phyloP scores from a whole-genome alignment of 2,329 filamentous ascomycete genomes.

The Arthrobotrys sphaeroides region DNA sequence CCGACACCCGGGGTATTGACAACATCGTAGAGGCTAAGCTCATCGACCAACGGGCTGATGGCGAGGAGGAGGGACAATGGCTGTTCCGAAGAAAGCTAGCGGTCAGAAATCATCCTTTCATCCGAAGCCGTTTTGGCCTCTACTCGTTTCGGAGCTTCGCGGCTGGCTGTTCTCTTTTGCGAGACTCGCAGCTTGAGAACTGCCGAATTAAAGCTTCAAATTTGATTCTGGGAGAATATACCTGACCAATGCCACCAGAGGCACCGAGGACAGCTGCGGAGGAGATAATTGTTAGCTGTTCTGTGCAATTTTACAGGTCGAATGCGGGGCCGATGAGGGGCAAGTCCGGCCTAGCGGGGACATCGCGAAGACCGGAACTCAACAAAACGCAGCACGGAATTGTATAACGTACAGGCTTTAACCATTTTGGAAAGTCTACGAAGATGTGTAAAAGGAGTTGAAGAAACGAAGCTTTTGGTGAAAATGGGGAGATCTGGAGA shows the following conservation, averaged over 20 bases:
- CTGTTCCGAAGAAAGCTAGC: constrained; percentile 64
- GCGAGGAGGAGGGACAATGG: constrained; percentile 97
- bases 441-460: not conserved
- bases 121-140: not conserved
- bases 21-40: constrained; percentile 98
- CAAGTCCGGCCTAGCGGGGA: constrained; percentile 26
- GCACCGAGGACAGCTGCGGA: constrained; percentile 83
- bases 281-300: constrained; percentile 26
- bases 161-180: constrained; percentile 7
- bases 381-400: constrained; percentile 13
- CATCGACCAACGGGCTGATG: constrained; percentile 83
- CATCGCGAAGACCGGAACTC: not conserved
- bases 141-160: constrained; percentile 3
- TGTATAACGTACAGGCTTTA: constrained; percentile 68
- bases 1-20: constrained; percentile 98
- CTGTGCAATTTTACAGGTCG: not conserved
- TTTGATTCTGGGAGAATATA: constrained; percentile 62
- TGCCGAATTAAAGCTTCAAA: constrained; percentile 16
- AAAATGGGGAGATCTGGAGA: not conserved
- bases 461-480: not conserved
- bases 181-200: constrained; percentile 7
- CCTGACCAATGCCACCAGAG: constrained; percentile 98
- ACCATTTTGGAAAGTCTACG: constrained; percentile 64
- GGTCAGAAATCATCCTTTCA: constrained; percentile 31
- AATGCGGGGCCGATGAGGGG: constrained; percentile 42